A percentile compares a stretch with the other conserved stretches of the same genome.
These are phyloP conservation scores for Talaromyces stipitatus DNA, from an alignment of 495 filamentous ascomycete species.

Conservation along the genomic window DNA sequence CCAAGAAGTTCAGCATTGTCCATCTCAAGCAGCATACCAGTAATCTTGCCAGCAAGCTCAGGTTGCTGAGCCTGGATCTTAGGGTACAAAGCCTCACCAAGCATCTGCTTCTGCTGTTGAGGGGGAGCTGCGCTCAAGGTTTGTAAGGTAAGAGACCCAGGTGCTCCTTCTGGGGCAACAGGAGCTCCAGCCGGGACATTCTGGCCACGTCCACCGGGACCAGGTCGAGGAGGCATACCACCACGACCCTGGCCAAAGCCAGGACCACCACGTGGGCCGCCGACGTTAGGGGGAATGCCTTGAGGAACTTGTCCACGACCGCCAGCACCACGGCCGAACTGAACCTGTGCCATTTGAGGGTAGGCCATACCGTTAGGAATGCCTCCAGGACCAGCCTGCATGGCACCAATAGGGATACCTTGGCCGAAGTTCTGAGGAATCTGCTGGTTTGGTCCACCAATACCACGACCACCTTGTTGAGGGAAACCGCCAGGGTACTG, in stretches of 20 bases:
- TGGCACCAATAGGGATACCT: slow-evolving; percentile 66
- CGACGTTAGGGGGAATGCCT: slow-evolving; percentile 51
- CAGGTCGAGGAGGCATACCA: slow-evolving; percentile 41
- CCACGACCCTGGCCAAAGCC: slow-evolving; percentile 45
- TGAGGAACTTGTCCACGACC: slow-evolving; percentile 70
- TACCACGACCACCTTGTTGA: slow-evolving; percentile 74
- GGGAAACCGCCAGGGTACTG: slow-evolving; percentile 75
- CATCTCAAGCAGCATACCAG: slow-evolving; percentile 99
- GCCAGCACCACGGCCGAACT: slow-evolving; percentile 62
- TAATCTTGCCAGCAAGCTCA: slow-evolving; percentile 96
- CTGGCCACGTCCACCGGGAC: slow-evolving; percentile 30
- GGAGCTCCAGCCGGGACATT: slow-evolving; percentile 28
- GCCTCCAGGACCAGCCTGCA: slow-evolving; percentile 54
- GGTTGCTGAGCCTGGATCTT: slow-evolving; percentile 93
- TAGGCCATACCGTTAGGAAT: slow-evolving; percentile 49
- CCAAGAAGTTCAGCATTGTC: slow-evolving; percentile 87
- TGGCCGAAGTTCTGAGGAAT: slow-evolving; percentile 76
- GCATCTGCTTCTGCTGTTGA: slow-evolving; percentile 89
- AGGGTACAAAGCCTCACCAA: slow-evolving; percentile 94
- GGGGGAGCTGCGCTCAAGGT: slow-evolving; percentile 49
- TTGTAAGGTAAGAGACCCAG: slow-evolving; percentile 26
- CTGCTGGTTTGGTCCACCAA: slow-evolving; percentile 61
- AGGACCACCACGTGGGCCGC: slow-evolving; percentile 63
- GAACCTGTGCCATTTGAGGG: slow-evolving; percentile 54
- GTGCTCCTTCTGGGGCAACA: slow-evolving; percentile 21